phyloP scores from a whole-genome alignment of 371 early-diverging fungal species.

The Mortierella sp. region DNA sequence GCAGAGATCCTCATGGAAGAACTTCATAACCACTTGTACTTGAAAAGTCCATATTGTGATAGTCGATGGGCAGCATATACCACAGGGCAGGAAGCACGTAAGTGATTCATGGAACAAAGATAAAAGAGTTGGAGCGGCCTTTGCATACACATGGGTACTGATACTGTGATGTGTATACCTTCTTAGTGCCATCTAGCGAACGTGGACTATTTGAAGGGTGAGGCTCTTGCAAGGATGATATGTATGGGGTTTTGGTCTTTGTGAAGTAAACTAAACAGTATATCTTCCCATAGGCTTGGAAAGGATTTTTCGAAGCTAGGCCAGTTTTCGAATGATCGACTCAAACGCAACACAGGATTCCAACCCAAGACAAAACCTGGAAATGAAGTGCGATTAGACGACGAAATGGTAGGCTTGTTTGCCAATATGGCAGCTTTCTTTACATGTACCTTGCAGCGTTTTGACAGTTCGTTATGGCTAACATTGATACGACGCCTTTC shows the following conservation, averaged over 20 bases:
- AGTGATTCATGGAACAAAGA: background rate
- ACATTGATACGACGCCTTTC: background rate
- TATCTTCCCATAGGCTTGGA: slow-evolving; percentile 22
- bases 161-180: slow-evolving; percentile 1
- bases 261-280: background rate
- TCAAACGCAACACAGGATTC: slow-evolving; percentile 34
- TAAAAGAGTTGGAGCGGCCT: background rate
- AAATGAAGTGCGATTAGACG: slow-evolving; percentile 56
- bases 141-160: background rate
- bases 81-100: slow-evolving; percentile 70
- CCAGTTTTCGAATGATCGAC: slow-evolving; percentile 33
- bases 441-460: background rate
- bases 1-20: slow-evolving; percentile 90
- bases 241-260: background rate
- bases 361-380: slow-evolving; percentile 52
- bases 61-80: slow-evolving; percentile 72
- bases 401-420: slow-evolving; percentile 44
- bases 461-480: background rate
- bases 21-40: slow-evolving; percentile 92
- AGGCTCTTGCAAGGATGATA: background rate
- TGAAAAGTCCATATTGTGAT: slow-evolving; percentile 82
- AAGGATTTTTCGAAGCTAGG: slow-evolving; percentile 50
- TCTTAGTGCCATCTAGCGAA: slow-evolving; percentile 62
- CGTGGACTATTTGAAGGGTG: slow-evolving; percentile 49
- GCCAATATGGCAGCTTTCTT: background rate